Evolutionary conservation across 169 alveolate genomes (phyloP).

Genomic region (Eimeria brunetti): DNA sequence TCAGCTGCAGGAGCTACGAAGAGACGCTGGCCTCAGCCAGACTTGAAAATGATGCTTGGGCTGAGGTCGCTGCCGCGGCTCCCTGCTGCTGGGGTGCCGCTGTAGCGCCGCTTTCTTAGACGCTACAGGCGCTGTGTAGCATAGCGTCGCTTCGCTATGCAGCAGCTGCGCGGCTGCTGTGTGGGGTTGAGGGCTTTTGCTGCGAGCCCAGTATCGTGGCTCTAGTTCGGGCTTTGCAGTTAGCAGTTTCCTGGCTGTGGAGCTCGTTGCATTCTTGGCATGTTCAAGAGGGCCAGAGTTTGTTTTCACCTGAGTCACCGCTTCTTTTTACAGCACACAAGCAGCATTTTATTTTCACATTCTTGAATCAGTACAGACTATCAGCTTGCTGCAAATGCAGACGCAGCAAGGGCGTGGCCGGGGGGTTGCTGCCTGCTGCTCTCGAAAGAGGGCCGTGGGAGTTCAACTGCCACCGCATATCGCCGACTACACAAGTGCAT

Average conservation of each 20-base stretch:
- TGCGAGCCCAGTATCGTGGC: neutral
- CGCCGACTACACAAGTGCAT: neutral
- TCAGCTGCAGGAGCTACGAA: neutral
- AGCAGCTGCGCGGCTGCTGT: neutral
- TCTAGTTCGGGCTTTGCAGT: neutral
- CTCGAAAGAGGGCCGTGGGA: neutral
- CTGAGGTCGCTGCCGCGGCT: neutral
- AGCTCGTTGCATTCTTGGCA: slow-evolving; percentile 7
- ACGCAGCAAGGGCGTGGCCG: neutral
- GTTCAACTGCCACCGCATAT: neutral
- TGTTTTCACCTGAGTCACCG: neutral
- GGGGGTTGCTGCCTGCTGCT: neutral
- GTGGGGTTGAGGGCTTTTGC: slow-evolving; percentile 4
- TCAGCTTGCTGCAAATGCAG: neutral
- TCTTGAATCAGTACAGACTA: neutral
- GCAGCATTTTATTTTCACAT: neutral
- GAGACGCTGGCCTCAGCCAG: neutral
- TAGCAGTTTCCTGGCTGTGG: neutral
- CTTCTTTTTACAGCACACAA: neutral
- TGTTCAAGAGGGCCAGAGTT: neutral
- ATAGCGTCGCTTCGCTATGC: neutral
- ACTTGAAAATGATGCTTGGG: neutral
- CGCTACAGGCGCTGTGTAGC: neutral
- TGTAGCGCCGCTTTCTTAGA: neutral
- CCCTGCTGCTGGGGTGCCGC: neutral